Percentiles rank a stretch among this genome's conserved stretches.
Evolutionary conservation across 768 basidiomycete species (phyloP).

Genomic region (Mycena kentingensis): DNA sequence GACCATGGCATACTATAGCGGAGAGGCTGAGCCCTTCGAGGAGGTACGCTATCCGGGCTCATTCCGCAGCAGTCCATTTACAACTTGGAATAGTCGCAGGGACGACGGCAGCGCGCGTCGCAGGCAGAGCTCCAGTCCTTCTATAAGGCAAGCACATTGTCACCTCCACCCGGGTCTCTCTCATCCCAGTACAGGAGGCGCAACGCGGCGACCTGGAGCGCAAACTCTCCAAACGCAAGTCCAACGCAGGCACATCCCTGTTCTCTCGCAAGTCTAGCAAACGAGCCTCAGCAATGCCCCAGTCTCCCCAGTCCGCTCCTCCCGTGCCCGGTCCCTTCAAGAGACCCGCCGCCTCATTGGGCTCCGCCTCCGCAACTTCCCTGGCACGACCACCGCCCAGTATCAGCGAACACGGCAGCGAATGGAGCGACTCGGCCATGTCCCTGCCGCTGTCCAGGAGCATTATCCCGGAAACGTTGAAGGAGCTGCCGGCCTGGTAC

Average conservation of each 20-base stretch:
- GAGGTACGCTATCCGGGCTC: constrained; percentile 41
- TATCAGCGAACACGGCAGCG: constrained; percentile 7
- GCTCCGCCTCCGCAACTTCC: constrained; percentile 26
- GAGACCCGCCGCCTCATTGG: not conserved
- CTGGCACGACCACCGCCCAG: constrained; percentile 16
- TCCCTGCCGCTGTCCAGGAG: constrained; percentile 49
- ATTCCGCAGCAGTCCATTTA: constrained; percentile 17
- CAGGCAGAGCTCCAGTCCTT: constrained; percentile 49
- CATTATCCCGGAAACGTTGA: constrained; percentile 63
- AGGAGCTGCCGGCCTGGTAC: constrained; percentile 60
- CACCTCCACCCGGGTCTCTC: too few species aligned
- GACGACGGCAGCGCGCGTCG: constrained; percentile 34
- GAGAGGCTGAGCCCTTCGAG: constrained; percentile 51
- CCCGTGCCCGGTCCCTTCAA: constrained; percentile 1
- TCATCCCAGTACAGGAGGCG: too few species aligned
- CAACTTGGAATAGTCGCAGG: constrained; percentile 39
- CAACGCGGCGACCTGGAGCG: constrained; percentile 47
- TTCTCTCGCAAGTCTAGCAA: constrained; percentile 61
- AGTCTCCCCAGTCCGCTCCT: constrained; percentile 24
- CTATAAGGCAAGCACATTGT: too few species aligned
- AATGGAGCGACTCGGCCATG: constrained; percentile 30
- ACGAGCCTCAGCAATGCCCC: constrained; percentile 38
- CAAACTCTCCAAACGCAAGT: constrained; percentile 54
- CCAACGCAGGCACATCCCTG: constrained; percentile 44
- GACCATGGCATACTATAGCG: constrained; percentile 40